Percentiles rank a stretch among this genome's conserved stretches.
These are phyloP conservation scores for Oemleria cerasiformis DNA, from an alignment of 306 rosid genomes.

Conservation along the genomic window DNA sequence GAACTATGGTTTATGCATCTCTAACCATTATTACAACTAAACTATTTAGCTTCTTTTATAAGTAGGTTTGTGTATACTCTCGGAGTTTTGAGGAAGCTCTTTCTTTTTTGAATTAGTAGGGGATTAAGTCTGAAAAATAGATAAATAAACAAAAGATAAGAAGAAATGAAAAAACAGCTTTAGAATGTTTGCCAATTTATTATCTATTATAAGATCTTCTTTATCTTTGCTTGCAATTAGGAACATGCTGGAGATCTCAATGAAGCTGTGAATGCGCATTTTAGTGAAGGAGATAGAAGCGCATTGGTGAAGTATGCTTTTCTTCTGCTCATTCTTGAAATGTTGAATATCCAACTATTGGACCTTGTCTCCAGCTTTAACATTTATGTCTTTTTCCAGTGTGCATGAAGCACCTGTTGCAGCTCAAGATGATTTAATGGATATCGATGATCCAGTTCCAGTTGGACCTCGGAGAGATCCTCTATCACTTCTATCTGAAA, in stretches of 20 bases:
- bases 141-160: background rate
- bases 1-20: background rate
- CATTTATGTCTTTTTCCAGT: conserved; percentile 36
- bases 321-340: conserved; percentile 16
- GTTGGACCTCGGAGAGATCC: conserved; percentile 44
- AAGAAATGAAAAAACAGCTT: background rate
- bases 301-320: conserved; percentile 41
- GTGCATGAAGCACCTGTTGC: conserved; percentile 35
- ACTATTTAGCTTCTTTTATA: background rate
- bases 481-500: conserved; percentile 41
- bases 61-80: background rate
- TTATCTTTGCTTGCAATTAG: conserved; percentile 39
- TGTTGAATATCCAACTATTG: conserved; percentile 8
- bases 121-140: background rate
- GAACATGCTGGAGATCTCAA: conserved; percentile 81
- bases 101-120: background rate
- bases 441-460: conserved; percentile 53
- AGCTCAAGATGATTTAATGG: conserved; percentile 75
- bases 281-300: conserved; percentile 71
- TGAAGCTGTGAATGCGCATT: conserved; percentile 82
- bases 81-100: background rate
- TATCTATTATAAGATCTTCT: background rate
- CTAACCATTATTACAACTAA: background rate
- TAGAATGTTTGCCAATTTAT: background rate
- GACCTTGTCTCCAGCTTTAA: conserved; percentile 9